Evolutionary conservation across 2,329 filamentous ascomycete genomes (phyloP).

Genomic region (Neofusicoccum sp.): DNA sequence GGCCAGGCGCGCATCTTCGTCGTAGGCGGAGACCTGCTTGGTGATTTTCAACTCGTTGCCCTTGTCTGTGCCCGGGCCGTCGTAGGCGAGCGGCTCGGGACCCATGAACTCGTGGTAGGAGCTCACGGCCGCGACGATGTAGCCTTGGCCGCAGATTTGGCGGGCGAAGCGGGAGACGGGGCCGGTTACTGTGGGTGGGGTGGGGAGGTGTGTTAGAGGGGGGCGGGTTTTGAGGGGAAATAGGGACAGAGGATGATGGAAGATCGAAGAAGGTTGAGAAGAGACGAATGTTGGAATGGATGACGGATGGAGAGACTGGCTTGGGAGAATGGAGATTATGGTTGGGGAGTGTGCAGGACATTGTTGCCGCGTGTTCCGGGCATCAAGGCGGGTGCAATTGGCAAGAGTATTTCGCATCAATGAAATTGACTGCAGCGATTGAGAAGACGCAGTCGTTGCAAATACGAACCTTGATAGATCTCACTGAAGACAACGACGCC

Average conservation of each 20-base stretch:
- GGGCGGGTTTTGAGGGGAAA: neutral
- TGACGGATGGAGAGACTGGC: neutral
- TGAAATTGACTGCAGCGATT: too few relatives aligned
- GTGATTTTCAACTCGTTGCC: conserved; percentile 84
- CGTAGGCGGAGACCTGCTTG: conserved; percentile 84
- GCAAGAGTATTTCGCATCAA: too few relatives aligned
- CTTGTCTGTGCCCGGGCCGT: conserved; percentile 80
- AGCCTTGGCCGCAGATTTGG: conserved; percentile 88
- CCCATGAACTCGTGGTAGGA: conserved; percentile 93
- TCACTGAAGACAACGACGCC: conserved; percentile 88
- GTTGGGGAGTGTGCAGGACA: too few relatives aligned
- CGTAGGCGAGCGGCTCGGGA: conserved; percentile 79
- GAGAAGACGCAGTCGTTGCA: too few relatives aligned
- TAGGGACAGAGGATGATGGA: neutral
- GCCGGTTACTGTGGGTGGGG: conserved; percentile 69
- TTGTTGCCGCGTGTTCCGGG: too few relatives aligned
- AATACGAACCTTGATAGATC: conserved; percentile 79
- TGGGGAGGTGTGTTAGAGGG: conserved; percentile 12
- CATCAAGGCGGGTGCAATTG: too few relatives aligned
- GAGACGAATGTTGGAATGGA: neutral
- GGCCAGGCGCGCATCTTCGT: conserved; percentile 54
- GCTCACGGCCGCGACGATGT: conserved; percentile 86
- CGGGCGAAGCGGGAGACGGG: conserved; percentile 86
- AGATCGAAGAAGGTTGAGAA: neutral
- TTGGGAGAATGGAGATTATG: too few relatives aligned